A percentile compares a stretch with the other conserved stretches of the same genome.
phyloP scores from a whole-genome alignment of 257 asterid genomes.

The Sherardia arvensis region DNA sequence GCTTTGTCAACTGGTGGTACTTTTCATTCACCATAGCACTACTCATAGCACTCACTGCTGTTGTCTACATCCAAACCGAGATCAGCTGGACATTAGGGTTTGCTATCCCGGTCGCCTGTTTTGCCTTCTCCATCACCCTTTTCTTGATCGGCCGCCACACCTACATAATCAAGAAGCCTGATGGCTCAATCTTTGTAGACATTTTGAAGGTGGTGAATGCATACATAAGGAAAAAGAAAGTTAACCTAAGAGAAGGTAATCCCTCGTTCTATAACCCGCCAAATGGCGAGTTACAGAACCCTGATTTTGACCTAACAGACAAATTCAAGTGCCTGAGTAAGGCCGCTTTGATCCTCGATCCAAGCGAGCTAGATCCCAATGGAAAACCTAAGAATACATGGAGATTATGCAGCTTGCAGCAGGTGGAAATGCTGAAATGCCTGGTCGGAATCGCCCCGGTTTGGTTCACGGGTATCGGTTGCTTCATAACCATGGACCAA shows the following conservation, averaged over 20 bases:
- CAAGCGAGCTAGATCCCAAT: constrained; percentile 29
- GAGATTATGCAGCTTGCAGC: constrained; percentile 55
- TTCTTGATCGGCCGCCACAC: constrained; percentile 52
- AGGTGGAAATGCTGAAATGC: constrained; percentile 55
- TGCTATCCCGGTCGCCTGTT: constrained; percentile 64
- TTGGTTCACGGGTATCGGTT: constrained; percentile 55
- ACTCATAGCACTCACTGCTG: constrained; percentile 53
- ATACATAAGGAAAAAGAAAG: constrained; percentile 30
- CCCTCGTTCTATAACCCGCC: constrained; percentile 24
- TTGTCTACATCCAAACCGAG: constrained; percentile 65
- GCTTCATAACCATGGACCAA: constrained; percentile 69
- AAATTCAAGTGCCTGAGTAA: constrained; percentile 39
- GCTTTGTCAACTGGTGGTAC: constrained; percentile 93
- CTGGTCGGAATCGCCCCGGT: constrained; percentile 48
- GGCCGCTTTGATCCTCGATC: constrained; percentile 46
- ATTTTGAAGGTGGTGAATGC: constrained; percentile 48
- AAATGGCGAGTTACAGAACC: constrained; percentile 5
- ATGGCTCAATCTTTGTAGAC: constrained; percentile 52
- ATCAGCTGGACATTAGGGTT: constrained; percentile 68
- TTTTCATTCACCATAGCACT: constrained; percentile 71
- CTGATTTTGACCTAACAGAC: not conserved
- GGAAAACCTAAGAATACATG: constrained; percentile 36
- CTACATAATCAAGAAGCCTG: constrained; percentile 31
- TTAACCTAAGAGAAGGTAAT: constrained; percentile 1
- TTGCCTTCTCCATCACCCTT: constrained; percentile 37